Conservation (phyloP, 2,329 filamentous ascomycete genomes). For the Berkeleyomyces rouxiae region DNA sequence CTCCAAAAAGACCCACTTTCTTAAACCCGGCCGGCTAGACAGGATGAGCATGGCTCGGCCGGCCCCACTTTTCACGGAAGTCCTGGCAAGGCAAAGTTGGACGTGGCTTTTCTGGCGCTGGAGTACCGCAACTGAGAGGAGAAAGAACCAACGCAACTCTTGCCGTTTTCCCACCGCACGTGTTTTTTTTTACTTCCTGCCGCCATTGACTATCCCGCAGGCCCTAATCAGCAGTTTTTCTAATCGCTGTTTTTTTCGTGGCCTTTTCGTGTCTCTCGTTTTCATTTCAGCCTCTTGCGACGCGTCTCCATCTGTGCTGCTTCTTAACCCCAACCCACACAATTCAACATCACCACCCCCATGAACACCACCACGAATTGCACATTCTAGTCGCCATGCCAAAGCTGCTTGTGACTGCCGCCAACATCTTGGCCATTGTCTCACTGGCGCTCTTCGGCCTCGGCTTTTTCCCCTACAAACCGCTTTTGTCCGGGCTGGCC, state of each 20-base stretch:
- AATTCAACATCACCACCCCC: not conserved
- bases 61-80: not conserved
- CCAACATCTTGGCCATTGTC: conserved; percentile 63
- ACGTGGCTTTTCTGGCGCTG: not conserved
- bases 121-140: not conserved
- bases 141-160: not conserved
- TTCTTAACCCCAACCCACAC: not conserved
- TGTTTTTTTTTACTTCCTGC: not conserved
- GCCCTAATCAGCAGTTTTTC: not conserved
- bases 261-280: not conserved
- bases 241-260: not conserved
- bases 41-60: not conserved
- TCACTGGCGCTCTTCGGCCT: conserved; percentile 64
- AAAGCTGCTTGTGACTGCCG: conserved; percentile 18
- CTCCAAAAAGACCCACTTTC: not conserved
- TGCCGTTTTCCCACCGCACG: not conserved
- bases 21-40: not conserved
- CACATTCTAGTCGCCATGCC: not conserved
- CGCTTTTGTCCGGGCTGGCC: conserved; percentile 73
- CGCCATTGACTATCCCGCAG: not conserved
- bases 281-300: not conserved
- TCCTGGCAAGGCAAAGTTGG: not conserved
- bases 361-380: not conserved
- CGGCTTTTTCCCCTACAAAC: conserved; percentile 97
- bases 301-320: not conserved